Evolutionary conservation across 768 basidiomycete genomes (phyloP).

Genomic region (Leccinum aurantiacum): DNA sequence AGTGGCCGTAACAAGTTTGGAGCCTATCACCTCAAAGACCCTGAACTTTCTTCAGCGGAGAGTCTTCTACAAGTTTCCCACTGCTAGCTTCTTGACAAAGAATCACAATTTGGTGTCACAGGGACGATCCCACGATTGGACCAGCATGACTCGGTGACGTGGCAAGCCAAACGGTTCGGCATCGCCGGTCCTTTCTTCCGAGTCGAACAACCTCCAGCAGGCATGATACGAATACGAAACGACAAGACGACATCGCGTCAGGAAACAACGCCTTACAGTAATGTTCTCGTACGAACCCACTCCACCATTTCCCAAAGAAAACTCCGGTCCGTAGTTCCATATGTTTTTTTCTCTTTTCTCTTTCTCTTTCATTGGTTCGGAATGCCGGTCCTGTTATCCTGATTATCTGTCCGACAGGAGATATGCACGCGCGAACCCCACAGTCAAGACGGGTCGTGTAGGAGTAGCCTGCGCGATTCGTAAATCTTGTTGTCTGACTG

Average conservation of each 20-base stretch:
- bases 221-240: background rate
- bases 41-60: background rate
- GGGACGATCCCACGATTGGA: background rate
- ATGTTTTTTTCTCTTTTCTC: background rate
- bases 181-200: background rate
- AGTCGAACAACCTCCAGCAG: background rate
- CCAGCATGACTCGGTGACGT: constrained; percentile 8
- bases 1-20: background rate
- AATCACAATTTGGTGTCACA: background rate
- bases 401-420: background rate
- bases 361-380: background rate
- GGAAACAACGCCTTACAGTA: background rate
- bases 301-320: background rate
- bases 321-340: constrained; percentile 3
- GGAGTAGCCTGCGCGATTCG: background rate
- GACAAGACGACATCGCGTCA: background rate
- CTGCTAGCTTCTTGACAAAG: background rate
- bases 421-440: constrained; percentile 4
- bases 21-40: background rate
- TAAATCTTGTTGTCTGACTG: background rate
- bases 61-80: background rate
- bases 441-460: constrained; percentile 4
- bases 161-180: constrained; percentile 8
- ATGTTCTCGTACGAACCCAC: background rate
- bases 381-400: constrained; percentile 10